Conservation (phyloP, 73 alveolate genomes). For the Paramecium biaurelia region DNA sequence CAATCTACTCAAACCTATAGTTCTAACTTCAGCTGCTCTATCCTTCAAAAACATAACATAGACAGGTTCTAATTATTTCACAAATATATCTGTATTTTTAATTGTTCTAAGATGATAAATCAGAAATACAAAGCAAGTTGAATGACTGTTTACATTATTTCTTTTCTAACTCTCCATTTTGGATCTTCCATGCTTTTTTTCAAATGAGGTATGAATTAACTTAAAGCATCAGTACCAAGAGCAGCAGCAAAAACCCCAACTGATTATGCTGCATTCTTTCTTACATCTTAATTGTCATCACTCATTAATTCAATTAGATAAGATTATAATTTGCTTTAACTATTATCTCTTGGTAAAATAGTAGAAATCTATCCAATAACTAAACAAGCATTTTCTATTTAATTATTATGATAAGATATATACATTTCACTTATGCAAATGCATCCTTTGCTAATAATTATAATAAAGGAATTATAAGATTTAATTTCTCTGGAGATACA, state of each 20-base stretch:
- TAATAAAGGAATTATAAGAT: constrained; percentile 59
- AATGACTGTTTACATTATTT: constrained; percentile 84
- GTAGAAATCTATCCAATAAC: constrained; percentile 87
- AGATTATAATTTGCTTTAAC: constrained; percentile 80
- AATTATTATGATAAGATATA: not conserved
- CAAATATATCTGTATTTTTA: constrained; percentile 86
- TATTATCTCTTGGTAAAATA: constrained; percentile 84
- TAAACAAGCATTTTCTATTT: constrained; percentile 80
- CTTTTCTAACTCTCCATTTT: constrained; percentile 97
- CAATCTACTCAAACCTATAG: constrained; percentile 86
- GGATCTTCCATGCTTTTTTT: constrained; percentile 89
- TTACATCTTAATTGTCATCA: constrained; percentile 96
- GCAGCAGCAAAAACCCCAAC: constrained; percentile 88
- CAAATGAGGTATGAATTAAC: constrained; percentile 71
- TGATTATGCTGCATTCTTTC: constrained; percentile 87
- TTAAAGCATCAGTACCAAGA: constrained; percentile 87
- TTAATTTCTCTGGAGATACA: constrained; percentile 78
- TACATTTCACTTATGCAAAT: constrained; percentile 57
- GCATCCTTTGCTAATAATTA: constrained; percentile 61
- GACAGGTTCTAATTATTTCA: constrained; percentile 79
- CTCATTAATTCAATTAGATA: constrained; percentile 87
- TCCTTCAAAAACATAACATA: constrained; percentile 88
- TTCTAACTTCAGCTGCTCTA: constrained; percentile 95
- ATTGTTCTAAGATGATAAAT: not conserved
- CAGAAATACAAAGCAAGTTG: constrained; percentile 67